phyloP scores from a whole-genome alignment of 306 rosid genomes.

The Elaeagnus macrophylla region DNA sequence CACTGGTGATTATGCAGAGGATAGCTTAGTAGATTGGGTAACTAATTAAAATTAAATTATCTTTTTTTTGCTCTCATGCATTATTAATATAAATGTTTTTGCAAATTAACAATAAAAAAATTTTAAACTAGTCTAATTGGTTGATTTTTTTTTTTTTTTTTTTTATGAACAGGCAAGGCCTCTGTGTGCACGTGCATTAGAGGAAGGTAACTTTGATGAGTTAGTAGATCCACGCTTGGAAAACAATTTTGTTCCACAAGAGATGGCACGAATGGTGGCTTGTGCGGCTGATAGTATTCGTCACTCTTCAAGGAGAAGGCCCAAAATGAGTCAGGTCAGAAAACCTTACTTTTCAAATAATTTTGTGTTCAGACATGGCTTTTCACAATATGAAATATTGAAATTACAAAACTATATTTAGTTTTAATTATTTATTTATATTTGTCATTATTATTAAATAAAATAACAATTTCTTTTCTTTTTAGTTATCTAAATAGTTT shows the following conservation, averaged over 20 bases:
- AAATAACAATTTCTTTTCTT: too few relatives aligned
- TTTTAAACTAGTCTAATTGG: not conserved
- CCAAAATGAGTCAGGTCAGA: conserved; percentile 82
- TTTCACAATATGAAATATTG: too few relatives aligned
- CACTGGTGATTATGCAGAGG: conserved; percentile 37
- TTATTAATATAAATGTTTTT: not conserved
- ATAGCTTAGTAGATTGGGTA: conserved; percentile 86
- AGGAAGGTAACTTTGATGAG: conserved; percentile 29
- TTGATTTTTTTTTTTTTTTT: not conserved
- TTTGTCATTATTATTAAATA: too few relatives aligned
- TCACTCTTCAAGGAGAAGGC: conserved; percentile 60
- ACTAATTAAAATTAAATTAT: not conserved
- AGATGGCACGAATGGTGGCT: conserved; percentile 66
- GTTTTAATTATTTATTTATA: too few relatives aligned
- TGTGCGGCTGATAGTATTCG: conserved; percentile 61
- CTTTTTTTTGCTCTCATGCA: not conserved
- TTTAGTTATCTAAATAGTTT: not conserved
- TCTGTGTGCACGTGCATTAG: conserved; percentile 40
- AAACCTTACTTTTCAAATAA: too few relatives aligned
- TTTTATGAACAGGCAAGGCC: conserved; percentile 61
- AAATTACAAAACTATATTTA: too few relatives aligned
- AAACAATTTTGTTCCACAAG: conserved; percentile 33
- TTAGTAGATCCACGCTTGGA: conserved; percentile 55
- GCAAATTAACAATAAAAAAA: too few relatives aligned
- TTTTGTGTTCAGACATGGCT: too few relatives aligned